Evolutionary conservation across 2,329 filamentous ascomycete genomes (phyloP), one percentile per base, ranked within the genome.

Genomic region (Fusarium guadeloupense): DNA sequence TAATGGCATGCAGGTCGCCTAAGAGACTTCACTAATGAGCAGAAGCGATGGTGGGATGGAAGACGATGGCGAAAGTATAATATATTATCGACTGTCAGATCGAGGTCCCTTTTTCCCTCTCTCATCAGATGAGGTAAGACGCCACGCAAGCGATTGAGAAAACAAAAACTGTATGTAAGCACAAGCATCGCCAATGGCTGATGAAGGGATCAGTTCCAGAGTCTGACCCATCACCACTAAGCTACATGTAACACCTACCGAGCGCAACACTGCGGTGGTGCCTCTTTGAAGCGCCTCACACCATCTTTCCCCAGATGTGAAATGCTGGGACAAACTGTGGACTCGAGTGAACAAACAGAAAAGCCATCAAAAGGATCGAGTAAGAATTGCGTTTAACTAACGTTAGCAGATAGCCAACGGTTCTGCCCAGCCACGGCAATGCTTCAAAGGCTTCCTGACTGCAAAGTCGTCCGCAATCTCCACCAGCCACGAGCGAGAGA

Each of bases 181-280:
- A 57, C 42, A 28, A 58, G 26, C 16, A 46, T 42, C 46, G 40
- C 31, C 20, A 50, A 59, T 63, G 47, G 48, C 37, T 17, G 58
- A 63, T 47, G 47, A 54, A 47, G 54, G 47, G 53, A 48, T 51
- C 30, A 44, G 41, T 45, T 48, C 19, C 43, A 54, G 16, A 34
- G 43, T 17, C 14, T 47, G 49, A 44, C 50, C 45, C 59, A 50
- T 62, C 53, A 53, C 31, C 13, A 33, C 30, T 30, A 53, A 35
- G 45, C 35, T 6, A 25, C 23, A 25, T 63, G 54, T 51, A 64
- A 59, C 49, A 28, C 21, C 34, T 60, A 51, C 54, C 48, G 54
- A 54, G 54, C 62, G 47, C 51, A 60, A 54, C 38, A 53, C 57
- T 68, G 54, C 53, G 64, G 66, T 68, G 64, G 66, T 68, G 60